Evolutionary conservation across 129 eudicot species (phyloP).

Genomic region (Flaveria trinervia): DNA sequence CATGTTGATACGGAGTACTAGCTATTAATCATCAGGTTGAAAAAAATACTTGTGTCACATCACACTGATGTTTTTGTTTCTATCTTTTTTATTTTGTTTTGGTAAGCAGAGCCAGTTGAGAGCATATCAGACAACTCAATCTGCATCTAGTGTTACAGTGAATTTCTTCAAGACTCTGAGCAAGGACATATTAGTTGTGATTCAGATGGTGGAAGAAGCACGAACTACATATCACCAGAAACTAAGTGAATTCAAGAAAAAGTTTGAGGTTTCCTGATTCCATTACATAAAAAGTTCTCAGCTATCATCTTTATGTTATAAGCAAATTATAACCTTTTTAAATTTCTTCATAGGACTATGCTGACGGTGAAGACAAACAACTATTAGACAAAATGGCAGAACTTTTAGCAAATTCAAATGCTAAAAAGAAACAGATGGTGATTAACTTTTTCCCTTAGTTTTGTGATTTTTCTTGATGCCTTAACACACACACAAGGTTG

Average conservation of each 20-base stretch:
- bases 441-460: background rate
- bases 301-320: background rate
- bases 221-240: conserved; percentile 36
- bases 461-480: background rate
- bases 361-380: conserved; percentile 56
- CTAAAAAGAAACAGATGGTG: conserved; percentile 67
- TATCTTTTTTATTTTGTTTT: background rate
- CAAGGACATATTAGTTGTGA: conserved; percentile 39
- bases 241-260: conserved; percentile 42
- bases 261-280: conserved; percentile 48
- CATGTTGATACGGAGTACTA: background rate
- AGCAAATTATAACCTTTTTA: background rate
- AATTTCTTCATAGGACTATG: conserved; percentile 41
- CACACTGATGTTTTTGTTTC: background rate
- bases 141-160: conserved; percentile 37
- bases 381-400: conserved; percentile 61
- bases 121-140: conserved; percentile 51
- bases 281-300: background rate
- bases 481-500: background rate
- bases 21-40: background rate
- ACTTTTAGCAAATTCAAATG: conserved; percentile 60
- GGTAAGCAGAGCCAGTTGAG: conserved; percentile 47
- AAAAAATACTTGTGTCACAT: background rate
- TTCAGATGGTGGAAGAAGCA: conserved; percentile 54
- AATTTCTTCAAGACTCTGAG: conserved; percentile 49